A percentile compares a stretch with the other conserved stretches of the same genome.
Evolutionary conservation across 805 yeast species (phyloP).

Genomic region (Diddensiella transvaalensis): DNA sequence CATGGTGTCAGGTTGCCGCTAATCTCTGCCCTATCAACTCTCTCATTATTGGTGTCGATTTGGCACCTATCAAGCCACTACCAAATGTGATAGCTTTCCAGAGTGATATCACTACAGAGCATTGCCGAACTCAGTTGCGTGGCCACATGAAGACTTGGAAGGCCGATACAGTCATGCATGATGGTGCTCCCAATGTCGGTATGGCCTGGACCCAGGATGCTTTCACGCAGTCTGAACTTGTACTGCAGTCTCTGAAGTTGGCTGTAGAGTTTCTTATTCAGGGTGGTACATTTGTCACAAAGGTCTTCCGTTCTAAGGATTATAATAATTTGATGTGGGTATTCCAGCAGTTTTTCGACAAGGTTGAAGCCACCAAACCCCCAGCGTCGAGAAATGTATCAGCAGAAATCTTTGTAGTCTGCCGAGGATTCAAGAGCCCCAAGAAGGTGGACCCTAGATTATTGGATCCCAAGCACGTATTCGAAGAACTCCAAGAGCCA

Average conservation of each 20-base stretch:
- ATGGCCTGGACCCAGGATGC: constrained; percentile 99
- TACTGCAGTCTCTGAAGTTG: constrained; percentile 85
- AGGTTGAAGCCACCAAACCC: constrained; percentile 98
- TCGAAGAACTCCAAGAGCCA: constrained; percentile 74
- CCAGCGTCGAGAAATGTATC: constrained; percentile 99
- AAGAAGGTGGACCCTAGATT: constrained; percentile 89
- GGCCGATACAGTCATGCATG: constrained; percentile 96
- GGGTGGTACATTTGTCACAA: constrained; percentile 95
- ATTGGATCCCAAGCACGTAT: constrained; percentile 87
- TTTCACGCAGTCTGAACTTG: constrained; percentile 93
- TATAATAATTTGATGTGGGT: constrained; percentile 97
- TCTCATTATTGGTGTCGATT: constrained; percentile 96
- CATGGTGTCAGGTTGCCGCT: constrained; percentile 99
- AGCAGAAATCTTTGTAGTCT: constrained; percentile 97
- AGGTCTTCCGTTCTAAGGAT: constrained; percentile 97
- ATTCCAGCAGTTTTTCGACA: constrained; percentile 90
- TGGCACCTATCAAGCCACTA: constrained; percentile 94
- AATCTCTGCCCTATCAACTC: constrained; percentile 90
- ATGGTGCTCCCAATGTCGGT: constrained; percentile 99
- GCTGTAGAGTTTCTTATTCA: constrained; percentile 90
- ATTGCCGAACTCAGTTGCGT: constrained; percentile 88
- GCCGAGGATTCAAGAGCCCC: constrained; percentile 95
- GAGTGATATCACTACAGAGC: constrained; percentile 96
- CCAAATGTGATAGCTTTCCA: constrained; percentile 94
- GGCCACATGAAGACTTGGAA: constrained; percentile 99